Evolutionary conservation across 441 rosid species (phyloP), one percentile per base, ranked within the genome.

Genomic region (Jatropha multifida): DNA sequence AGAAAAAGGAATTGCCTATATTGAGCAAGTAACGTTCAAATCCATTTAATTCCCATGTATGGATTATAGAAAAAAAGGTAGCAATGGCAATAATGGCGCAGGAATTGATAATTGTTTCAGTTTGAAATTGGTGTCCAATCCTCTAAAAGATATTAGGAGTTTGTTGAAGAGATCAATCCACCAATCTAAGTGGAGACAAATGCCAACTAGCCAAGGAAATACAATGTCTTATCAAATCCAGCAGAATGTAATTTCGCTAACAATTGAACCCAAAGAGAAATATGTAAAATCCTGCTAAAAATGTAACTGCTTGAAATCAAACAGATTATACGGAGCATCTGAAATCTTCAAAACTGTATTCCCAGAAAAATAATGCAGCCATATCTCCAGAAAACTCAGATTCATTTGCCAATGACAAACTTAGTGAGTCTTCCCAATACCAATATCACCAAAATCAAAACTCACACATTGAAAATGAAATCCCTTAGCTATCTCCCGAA

Each of bases 341-440:
- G 23, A 23, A 23, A 23, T 23, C 23, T 0, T 23, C 23, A 23
- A 76, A 86, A 90, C 92, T 85, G 83, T 81, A 72, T 76, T 80
- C 76, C 76, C 76, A 69, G 82, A 78, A 72, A 78, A 80, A 69
- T 51, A 74, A 44, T 49, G 90, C 76, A 81, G 83, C 81, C 82
- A 84, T 86, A 81, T 86, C 89, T 74, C 78, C 76, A 78, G 74
- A 83, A 77, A 77, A 80, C 81, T 85, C 88, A 78, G 82, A 86
- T 88, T 88, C 89, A 88, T 84, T 87, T 80, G 85, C 84, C 79
- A 77, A 74, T 27, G 75, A 69, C 72, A 73, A 70, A 73, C 12
- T 74, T 78, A 76, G 79, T 70, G 65, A 79, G 74, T 74, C 68
- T 23, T 64, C 82, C 67, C 38, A 68, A 61, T 20, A 80, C 41